A percentile compares a stretch with the other conserved stretches of the same genome.
Conservation (phyloP, 2,329 filamentous ascomycete genomes). For the Cercospora zeae-maydis region DNA sequence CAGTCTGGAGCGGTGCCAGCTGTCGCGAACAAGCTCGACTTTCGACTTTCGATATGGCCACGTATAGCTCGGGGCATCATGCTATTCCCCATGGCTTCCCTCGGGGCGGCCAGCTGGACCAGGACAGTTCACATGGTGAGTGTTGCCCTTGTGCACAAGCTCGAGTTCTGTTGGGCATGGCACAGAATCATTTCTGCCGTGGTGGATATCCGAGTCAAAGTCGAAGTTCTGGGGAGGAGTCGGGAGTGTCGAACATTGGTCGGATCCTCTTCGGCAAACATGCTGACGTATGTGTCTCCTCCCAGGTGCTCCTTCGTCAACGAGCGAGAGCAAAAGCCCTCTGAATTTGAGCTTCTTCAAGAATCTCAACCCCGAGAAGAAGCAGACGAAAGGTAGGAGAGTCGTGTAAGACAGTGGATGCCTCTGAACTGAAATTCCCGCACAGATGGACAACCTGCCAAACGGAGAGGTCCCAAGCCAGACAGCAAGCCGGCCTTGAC, state of each 20-base stretch:
- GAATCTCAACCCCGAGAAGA: conserved; percentile 64
- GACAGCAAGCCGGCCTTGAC: conserved; percentile 94
- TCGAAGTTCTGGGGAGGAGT: background rate
- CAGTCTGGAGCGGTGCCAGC: background rate
- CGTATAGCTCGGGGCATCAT: conserved; percentile 17
- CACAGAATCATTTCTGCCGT: background rate
- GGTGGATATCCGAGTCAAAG: too few relatives aligned
- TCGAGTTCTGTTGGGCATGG: background rate
- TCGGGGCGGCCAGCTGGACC: conserved; percentile 13
- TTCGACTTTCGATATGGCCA: conserved; percentile 15
- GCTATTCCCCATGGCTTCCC: conserved; percentile 16
- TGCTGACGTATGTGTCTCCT: background rate
- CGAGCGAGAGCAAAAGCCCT: conserved; percentile 27
- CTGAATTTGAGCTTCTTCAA: conserved; percentile 54
- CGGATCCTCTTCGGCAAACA: background rate
- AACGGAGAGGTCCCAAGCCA: conserved; percentile 89
- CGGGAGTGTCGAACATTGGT: background rate
- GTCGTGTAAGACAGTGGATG: background rate
- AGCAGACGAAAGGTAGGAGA: conserved; percentile 67
- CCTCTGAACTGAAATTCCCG: conserved; percentile 1
- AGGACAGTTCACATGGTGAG: conserved; percentile 21
- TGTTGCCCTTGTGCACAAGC: background rate
- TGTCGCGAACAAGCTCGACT: background rate
- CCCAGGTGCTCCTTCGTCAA: conserved; percentile 15
- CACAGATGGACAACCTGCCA: conserved; percentile 77